phyloP scores from a whole-genome alignment of 1,284 basidiomycete genomes.

The Microbotryomycetes sp. region DNA sequence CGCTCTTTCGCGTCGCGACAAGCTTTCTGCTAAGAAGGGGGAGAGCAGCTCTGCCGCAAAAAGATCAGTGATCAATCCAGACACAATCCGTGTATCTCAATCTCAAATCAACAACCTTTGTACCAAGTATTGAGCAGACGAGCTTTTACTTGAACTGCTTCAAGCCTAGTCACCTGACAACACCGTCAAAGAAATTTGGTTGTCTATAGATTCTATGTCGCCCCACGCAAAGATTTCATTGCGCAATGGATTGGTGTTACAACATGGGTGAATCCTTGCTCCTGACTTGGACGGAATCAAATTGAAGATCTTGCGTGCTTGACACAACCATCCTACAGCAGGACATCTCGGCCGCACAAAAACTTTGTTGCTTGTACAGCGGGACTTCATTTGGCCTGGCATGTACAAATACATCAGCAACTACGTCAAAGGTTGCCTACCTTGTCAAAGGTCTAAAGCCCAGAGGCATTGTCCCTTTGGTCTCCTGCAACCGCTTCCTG shows the following conservation, averaged over 20 bases:
- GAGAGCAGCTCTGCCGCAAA: too few relatives aligned
- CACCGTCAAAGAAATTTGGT: too few relatives aligned
- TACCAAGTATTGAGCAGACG: too few relatives aligned
- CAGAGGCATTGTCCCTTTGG: constrained; percentile 29
- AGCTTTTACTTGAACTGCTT: too few relatives aligned
- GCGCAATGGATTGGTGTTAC: background rate
- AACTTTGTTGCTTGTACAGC: constrained; percentile 39
- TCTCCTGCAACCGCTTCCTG: constrained; percentile 35
- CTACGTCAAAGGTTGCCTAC: constrained; percentile 44
- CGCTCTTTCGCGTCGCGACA: too few relatives aligned
- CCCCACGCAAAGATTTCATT: background rate
- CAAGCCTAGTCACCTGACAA: too few relatives aligned
- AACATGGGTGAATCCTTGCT: background rate
- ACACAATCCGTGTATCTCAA: too few relatives aligned
- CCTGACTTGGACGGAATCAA: background rate
- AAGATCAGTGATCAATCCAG: too few relatives aligned
- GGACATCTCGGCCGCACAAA: constrained; percentile 11
- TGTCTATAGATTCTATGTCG: too few relatives aligned
- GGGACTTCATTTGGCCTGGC: constrained; percentile 47
- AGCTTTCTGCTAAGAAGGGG: too few relatives aligned
- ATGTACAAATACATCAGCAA: constrained; percentile 36
- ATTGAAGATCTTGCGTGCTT: constrained; percentile 3
- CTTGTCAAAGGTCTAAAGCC: constrained; percentile 44
- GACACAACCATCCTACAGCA: constrained; percentile 6
- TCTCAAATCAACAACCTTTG: too few relatives aligned